Base-by-base conservation (phyloP, 345 rosid genomes). In the Eucalyptus polyanthemos region DNA sequence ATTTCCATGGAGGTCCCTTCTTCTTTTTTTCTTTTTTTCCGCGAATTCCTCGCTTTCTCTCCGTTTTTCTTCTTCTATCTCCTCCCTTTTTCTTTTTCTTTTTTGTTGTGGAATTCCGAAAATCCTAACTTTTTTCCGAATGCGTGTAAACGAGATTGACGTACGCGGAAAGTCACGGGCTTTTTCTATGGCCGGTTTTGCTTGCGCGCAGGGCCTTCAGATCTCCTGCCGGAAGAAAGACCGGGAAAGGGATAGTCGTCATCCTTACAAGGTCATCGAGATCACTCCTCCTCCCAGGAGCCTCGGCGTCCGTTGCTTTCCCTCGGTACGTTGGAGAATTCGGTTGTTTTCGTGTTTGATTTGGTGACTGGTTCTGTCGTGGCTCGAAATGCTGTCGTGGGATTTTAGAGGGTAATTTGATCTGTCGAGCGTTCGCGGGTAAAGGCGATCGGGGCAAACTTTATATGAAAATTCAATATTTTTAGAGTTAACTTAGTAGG, bases 261-360 rank as follows among this genome's bases (percentile, higher is more conserved):
- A 93, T 90, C 96, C 98, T 50, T 97, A 97, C 44, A 97, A 96
- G 94, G 99, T 96, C 76, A 88, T 97, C 88, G 99, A 98, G 90
- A 95, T 97, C 21, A 97, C 99, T 21, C 99, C 99, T 89, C 99
- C 98, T 6, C 99, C 99, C 88, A 98, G 94, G 93, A 92, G 90
- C 91, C 98, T 98, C 31, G 99, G 99, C 91, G 92, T 94, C 92
- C 98, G 99, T 80, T 95, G 97, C 92, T 94, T 97, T 88, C 95
- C 99, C 88, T 90, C 93, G 11, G 99, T 95, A 88, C 90, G 96
- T 93, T n/a, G 25, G 67, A 21, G 2, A 40, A 40, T 47, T 21
- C 49, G 5, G 45, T 69, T n/a, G 13, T 14, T 37, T n/a, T 51
- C 16, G 29, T 87, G 37, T 88, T 37, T 60, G 76, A 40, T 83